Evolutionary conservation across 2,329 filamentous ascomycete species (phyloP).

Genomic region (Blastomyces gilchristii): DNA sequence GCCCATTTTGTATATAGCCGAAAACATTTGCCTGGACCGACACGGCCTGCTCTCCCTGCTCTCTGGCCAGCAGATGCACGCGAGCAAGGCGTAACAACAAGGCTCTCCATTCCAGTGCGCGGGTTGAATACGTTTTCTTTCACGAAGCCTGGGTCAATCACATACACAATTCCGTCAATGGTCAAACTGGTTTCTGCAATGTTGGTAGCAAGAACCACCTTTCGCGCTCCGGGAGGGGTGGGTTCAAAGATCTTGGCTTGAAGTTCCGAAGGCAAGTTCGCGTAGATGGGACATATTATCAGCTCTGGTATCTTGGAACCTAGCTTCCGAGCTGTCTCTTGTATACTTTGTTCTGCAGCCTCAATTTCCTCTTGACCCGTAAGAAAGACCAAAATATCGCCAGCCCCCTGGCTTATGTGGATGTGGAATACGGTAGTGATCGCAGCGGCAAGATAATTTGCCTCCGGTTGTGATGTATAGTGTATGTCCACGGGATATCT

Average conservation of each 20-base stretch:
- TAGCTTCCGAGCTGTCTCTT: slow-evolving; percentile 77
- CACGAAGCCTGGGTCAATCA: slow-evolving; percentile 89
- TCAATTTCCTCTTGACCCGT: slow-evolving; percentile 97
- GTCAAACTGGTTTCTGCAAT: slow-evolving; percentile 95
- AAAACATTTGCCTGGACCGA: slow-evolving; percentile 87
- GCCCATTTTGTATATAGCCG: slow-evolving; percentile 87
- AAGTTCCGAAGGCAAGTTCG: slow-evolving; percentile 79
- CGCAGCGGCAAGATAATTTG: slow-evolving; percentile 83
- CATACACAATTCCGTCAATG: slow-evolving; percentile 91
- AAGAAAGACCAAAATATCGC: slow-evolving; percentile 88
- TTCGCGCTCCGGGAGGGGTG: slow-evolving; percentile 71
- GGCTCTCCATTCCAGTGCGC: slow-evolving; percentile 79
- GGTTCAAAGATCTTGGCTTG: slow-evolving; percentile 93
- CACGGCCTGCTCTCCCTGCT: slow-evolving; percentile 83
- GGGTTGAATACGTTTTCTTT: slow-evolving; percentile 95
- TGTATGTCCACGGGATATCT: slow-evolving; percentile 85
- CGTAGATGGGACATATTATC: slow-evolving; percentile 87
- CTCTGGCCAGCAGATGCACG: slow-evolving; percentile 87
- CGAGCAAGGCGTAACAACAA: slow-evolving; percentile 85
- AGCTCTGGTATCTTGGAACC: slow-evolving; percentile 77
- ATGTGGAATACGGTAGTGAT: slow-evolving; percentile 94
- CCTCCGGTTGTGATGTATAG: slow-evolving; percentile 81
- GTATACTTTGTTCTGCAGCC: slow-evolving; percentile 68
- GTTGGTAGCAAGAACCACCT: slow-evolving; percentile 90
- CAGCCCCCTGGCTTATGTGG: slow-evolving; percentile 71